Percentiles rank a stretch among this genome's conserved stretches.
Evolutionary conservation across 192 early-diverging fungal genomes (phyloP).

Genomic region (Dispira simplex): DNA sequence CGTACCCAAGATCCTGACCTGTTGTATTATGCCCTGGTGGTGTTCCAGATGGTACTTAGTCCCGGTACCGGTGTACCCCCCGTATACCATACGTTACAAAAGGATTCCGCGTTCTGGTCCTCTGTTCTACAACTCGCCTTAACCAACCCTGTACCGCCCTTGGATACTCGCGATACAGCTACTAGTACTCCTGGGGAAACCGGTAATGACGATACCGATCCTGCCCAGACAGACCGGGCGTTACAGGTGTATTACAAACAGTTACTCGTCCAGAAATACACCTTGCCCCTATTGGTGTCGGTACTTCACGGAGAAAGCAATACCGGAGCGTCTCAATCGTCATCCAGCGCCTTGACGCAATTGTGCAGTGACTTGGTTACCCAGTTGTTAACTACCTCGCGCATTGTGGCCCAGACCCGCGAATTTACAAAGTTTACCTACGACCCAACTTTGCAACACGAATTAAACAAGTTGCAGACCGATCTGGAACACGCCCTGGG

Average conservation of each 20-base stretch:
- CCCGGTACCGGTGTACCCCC: slow-evolving; percentile 1
- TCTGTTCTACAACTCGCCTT: not conserved
- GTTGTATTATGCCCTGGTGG: not conserved
- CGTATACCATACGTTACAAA: not conserved
- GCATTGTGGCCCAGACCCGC: not conserved
- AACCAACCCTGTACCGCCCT: not conserved
- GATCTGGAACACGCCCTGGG: not conserved
- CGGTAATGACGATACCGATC: not conserved
- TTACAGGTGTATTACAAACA: slow-evolving; percentile 2
- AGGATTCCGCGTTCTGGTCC: not conserved
- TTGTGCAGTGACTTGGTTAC: not conserved
- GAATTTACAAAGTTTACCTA: not conserved
- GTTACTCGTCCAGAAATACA: not conserved
- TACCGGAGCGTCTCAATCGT: not conserved
- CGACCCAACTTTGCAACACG: not conserved
- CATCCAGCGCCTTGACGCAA: not conserved
- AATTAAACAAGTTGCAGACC: not conserved
- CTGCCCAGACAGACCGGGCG: not conserved
- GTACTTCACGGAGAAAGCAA: not conserved
- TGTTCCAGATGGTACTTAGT: not conserved
- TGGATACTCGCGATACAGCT: not conserved
- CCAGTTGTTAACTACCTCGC: not conserved
- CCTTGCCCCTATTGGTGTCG: not conserved
- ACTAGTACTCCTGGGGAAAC: no score
- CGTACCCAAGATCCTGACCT: not conserved